Evolutionary conservation across 371 early-diverging fungal species (phyloP), one percentile per base, ranked within the genome.

Genomic region (Syncephalastrum sp.): DNA sequence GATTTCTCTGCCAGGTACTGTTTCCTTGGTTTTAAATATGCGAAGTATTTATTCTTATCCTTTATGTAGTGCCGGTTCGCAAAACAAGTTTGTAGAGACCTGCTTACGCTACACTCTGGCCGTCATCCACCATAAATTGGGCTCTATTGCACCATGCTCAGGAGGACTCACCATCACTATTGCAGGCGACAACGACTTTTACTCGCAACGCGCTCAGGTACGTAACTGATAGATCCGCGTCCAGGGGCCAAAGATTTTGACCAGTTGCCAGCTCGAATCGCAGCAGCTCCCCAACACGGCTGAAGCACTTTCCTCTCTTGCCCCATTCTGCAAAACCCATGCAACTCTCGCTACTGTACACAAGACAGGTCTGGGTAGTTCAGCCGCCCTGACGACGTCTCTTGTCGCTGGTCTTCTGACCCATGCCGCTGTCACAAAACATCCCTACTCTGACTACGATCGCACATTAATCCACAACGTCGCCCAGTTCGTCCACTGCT

Each of bases 361-460:
- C 69, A 98, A 98, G 72, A 97, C 97, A 10, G 98, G 98, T 4
- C 82, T 98, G 10, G 98, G 98, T 12, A 92, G 93, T 45, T 95
- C 95, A 4, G 97, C 98, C 6, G 92, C 96, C 12, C 74, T 98
- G 72, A 93, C 91, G 42, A 91, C 96, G 1, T 91, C 94, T 0
- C 75, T 97, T 7, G 90, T 93, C 4, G 87, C 85, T 2, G 87
- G 89, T n/a, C 47, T 97, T 3, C 80, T 93, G 46, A 63, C 74
- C 33, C 87, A 91, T 68, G 87, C 92, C 65, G 69, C 74, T 12
- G 70, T 75, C n/a, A 19, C 56, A 8, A 42, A 60, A 16, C 33
- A 67, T 43, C 57, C 66, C 53, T 27, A 50, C 1, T 29, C 29
- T 29, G 63, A 77, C 7, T 46, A 50, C 8, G 69, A 78, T 61